Conservation (phyloP, 1,284 basidiomycete species). For the Abortiporus biennis region DNA sequence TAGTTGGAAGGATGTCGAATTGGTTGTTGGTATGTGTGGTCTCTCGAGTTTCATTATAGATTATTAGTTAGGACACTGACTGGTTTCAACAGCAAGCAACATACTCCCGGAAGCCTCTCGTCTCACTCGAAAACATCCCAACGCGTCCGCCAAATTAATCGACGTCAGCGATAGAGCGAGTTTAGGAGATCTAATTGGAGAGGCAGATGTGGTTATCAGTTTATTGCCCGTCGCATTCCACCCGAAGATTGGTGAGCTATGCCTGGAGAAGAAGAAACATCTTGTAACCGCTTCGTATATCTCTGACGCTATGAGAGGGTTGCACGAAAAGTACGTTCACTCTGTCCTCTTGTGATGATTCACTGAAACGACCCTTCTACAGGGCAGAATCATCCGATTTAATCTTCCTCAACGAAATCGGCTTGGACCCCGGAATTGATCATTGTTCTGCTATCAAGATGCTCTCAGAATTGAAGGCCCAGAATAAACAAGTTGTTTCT, state of each 20-base stretch:
- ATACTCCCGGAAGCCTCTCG: slow-evolving; percentile 52
- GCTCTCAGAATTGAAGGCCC: slow-evolving; percentile 49
- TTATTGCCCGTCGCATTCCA: slow-evolving; percentile 81
- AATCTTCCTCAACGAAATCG: slow-evolving; percentile 88
- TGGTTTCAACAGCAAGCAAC: slow-evolving; percentile 60
- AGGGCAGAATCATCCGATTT: slow-evolving; percentile 70
- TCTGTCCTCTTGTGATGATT: not conserved
- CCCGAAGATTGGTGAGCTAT: slow-evolving; percentile 67
- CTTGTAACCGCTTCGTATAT: slow-evolving; percentile 93
- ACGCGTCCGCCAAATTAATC: slow-evolving; percentile 54
- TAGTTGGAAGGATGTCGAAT: slow-evolving; percentile 48
- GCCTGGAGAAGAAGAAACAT: slow-evolving; percentile 71
- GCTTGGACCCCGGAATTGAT: slow-evolving; percentile 94
- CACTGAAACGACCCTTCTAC: slow-evolving; percentile 1
- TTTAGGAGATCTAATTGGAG: slow-evolving; percentile 48
- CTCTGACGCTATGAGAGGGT: slow-evolving; percentile 69
- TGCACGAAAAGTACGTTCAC: slow-evolving; percentile 55
- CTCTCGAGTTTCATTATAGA: slow-evolving; percentile 1
- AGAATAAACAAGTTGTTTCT: slow-evolving; percentile 62
- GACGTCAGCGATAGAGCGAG: slow-evolving; percentile 54
- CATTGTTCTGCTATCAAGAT: slow-evolving; percentile 87
- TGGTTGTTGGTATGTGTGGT: slow-evolving; percentile 67
- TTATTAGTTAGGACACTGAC: slow-evolving; percentile 4
- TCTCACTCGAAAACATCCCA: slow-evolving; percentile 46
- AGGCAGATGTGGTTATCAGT: slow-evolving; percentile 62